Percentiles rank a stretch among this genome's conserved stretches.
These are phyloP conservation scores for Silene vulgaris DNA, from an alignment of 179 eudicot genomes.

Conservation along the genomic window DNA sequence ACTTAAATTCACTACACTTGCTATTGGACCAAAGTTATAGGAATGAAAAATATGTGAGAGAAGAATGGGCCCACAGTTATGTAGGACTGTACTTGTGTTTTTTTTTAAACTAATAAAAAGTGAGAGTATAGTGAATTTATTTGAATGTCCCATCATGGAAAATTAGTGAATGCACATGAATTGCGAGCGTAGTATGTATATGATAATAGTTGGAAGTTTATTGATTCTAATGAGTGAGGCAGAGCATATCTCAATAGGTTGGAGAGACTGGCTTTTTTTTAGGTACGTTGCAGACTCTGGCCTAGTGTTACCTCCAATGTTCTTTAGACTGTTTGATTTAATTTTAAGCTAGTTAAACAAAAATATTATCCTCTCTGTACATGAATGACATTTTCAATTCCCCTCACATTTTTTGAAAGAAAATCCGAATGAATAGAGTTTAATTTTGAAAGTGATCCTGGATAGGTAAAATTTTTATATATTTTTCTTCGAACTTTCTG, in stretches of 20 bases:
- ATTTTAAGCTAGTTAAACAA: conserved; percentile 4
- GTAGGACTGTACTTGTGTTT: neutral
- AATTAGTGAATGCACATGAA: neutral
- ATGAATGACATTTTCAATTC: neutral
- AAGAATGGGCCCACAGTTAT: neutral
- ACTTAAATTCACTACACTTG: neutral
- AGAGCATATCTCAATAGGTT: neutral
- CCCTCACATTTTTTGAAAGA: neutral
- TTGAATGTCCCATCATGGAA: neutral
- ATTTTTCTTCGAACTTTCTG: neutral
- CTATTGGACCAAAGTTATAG: neutral
- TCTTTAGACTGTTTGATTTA: neutral
- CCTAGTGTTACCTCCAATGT: conserved; percentile 5
- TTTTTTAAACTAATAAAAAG: neutral
- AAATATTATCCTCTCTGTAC: neutral
- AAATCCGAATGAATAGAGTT: neutral
- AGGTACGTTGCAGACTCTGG: neutral
- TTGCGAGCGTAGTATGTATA: neutral
- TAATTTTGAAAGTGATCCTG: neutral
- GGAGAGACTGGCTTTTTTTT: neutral
- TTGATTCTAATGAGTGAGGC: neutral
- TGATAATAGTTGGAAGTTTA: neutral
- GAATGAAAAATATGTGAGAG: neutral
- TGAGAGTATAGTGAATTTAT: neutral
- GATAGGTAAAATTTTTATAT: neutral